Evolutionary conservation across 2,329 filamentous ascomycete species (phyloP), one percentile per base, ranked within the genome.

Genomic region (Epichloe glyceriae): DNA sequence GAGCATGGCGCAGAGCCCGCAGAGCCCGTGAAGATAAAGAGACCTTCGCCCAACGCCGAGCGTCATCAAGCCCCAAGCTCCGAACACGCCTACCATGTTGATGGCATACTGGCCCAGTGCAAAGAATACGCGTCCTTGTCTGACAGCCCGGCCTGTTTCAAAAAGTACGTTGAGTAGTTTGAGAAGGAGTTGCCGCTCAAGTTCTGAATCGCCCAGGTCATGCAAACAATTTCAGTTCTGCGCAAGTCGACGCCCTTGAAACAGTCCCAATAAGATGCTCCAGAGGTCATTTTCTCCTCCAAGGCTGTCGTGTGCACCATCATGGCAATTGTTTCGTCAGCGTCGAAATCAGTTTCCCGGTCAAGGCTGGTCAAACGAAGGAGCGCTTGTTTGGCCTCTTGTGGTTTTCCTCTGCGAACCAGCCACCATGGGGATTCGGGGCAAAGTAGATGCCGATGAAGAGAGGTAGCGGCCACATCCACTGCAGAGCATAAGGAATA

Each of bases 281-380:
- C 88, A 6, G 71, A 70, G 4, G 86, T 89, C 49, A 88, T 85
- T 66, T 78, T 76, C 61, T 86, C 76, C 64, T 95, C 89, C 11
- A 94, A 71, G 0, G 85, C 84, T 0, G 86, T 90, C 0, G 88
- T 95, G 62, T 94, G 87, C 1, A 88, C 80, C 86, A 95, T 95
- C 87, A 95, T 94, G 59, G 86, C 83, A 47, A 95, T 74, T 0
- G 87, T 93, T 68, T 93, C 87, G 55, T 94, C 85, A 11, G 85
- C 79, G 60, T 94, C 79, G 58, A 93, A 90, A 53, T 84, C 77
- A 1, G 80, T 83, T 53, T 88, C 82, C 50, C 73, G 71, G 55
- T 80, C 70, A 14, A 73, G 58, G 58, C 75, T 83, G 5, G 83
- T 86, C 19, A 88, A 70, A 3, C 83, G 79, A 46, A 83, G 70